Evolutionary conservation across 2,329 filamentous ascomycete genomes (phyloP).

Genomic region (Fusarium sarcochroum): DNA sequence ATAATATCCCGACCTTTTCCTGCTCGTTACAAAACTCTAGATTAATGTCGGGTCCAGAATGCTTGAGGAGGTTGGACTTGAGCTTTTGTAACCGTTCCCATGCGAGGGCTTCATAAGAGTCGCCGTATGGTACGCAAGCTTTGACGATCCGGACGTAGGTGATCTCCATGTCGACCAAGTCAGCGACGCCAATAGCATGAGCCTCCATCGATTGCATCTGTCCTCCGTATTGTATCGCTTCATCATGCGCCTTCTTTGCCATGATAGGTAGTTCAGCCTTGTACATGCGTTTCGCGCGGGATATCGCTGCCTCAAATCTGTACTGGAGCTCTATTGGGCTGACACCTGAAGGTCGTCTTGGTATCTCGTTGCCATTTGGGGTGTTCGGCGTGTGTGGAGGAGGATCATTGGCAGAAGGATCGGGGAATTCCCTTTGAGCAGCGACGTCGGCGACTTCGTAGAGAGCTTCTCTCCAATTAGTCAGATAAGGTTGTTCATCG

Average conservation of each 20-base stretch:
- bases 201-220: constrained; percentile 1
- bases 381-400: neutral
- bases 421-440: constrained; percentile 3
- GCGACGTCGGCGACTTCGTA: constrained; percentile 13
- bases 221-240: constrained; percentile 7
- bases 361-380: neutral
- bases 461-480: constrained; percentile 11
- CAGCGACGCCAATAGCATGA: neutral
- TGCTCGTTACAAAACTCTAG: neutral
- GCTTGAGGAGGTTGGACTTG: constrained; percentile 1
- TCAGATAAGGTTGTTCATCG: neutral
- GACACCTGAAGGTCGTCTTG: constrained; percentile 1
- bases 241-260: constrained; percentile 23
- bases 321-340: constrained; percentile 1
- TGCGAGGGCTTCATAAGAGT: constrained; percentile 7
- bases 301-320: constrained; percentile 11
- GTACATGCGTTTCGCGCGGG: constrained; percentile 10
- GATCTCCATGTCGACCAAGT: constrained; percentile 11
- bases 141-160: constrained; percentile 18
- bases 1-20: constrained; percentile 10
- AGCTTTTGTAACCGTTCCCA: constrained; percentile 5
- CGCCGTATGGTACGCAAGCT: neutral
- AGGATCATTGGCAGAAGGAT: neutral
- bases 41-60: neutral
- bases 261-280: constrained; percentile 4